Percentiles rank a stretch among this genome's conserved stretches.
Evolutionary conservation across 345 rosid genomes (phyloP).

Genomic region (Gossypium turneri): DNA sequence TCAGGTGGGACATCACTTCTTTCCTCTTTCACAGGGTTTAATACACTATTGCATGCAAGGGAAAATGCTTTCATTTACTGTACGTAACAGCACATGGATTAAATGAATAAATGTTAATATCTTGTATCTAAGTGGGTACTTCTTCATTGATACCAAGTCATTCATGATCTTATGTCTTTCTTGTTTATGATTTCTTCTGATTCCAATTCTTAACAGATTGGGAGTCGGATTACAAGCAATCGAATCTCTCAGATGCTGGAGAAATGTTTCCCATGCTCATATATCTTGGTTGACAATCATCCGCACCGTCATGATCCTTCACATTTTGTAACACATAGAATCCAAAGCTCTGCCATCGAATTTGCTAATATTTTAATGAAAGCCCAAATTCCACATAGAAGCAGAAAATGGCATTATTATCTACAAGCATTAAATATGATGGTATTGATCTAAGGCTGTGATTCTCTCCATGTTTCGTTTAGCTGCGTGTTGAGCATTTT

Average conservation of each 20-base stretch:
- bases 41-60: not conserved
- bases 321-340: slow-evolving; percentile 84
- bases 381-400: slow-evolving; percentile 37
- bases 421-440: slow-evolving; percentile 50
- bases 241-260: slow-evolving; percentile 76
- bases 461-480: slow-evolving; percentile 14
- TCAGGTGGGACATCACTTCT: slow-evolving; percentile 52
- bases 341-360: slow-evolving; percentile 60
- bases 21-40: slow-evolving; percentile 3
- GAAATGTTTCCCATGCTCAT: slow-evolving; percentile 57
- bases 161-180: slow-evolving; percentile 9
- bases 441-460: slow-evolving; percentile 42
- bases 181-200: slow-evolving; percentile 14
- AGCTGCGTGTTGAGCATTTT: slow-evolving; percentile 9
- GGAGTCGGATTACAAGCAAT: slow-evolving; percentile 88
- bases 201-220: slow-evolving; percentile 56
- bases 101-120: not conserved
- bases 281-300: slow-evolving; percentile 77
- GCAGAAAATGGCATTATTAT: slow-evolving; percentile 40
- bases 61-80: not conserved
- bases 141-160: slow-evolving; percentile 10
- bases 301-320: slow-evolving; percentile 90
- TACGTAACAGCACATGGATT: not conserved
- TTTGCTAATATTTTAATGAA: slow-evolving; percentile 57
- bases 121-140: not conserved